A percentile compares a stretch with the other conserved stretches of the same genome.
These are phyloP conservation scores for Laburnicola sp. DNA, from an alignment of 2,329 filamentous ascomycete species.

Conservation along the genomic window DNA sequence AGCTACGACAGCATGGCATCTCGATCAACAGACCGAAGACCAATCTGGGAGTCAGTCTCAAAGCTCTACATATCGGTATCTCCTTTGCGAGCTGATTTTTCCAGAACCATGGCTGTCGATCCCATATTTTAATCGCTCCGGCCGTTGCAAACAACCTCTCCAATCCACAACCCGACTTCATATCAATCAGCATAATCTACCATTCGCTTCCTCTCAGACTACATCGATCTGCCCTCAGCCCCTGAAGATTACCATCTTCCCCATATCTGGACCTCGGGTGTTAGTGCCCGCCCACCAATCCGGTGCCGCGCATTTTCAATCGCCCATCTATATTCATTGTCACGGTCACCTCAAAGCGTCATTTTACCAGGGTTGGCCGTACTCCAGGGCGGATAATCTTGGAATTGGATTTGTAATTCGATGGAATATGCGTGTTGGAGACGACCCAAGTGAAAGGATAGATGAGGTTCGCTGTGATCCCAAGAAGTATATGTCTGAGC, in stretches of 20 bases:
- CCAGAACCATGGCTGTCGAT: constrained; percentile 6
- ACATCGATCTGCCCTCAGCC: neutral
- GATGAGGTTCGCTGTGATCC: neutral
- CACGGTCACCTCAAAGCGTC: neutral
- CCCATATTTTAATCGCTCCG: neutral
- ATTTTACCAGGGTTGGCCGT: neutral
- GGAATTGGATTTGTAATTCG: neutral
- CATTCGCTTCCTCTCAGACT: neutral
- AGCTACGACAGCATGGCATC: neutral
- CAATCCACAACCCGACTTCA: constrained; percentile 3
- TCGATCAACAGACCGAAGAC: neutral
- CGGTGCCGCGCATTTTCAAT: neutral
- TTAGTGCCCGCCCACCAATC: neutral
- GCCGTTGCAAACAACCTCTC: neutral
- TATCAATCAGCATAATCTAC: constrained; percentile 1
- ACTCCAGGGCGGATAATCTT: neutral
- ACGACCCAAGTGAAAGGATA: neutral
- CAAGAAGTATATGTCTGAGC: neutral
- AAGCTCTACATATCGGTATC: neutral
- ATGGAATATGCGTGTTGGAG: neutral
- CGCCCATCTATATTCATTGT: constrained; percentile 9
- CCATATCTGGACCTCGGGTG: neutral
- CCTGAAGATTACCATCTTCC: neutral
- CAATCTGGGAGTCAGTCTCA: neutral
- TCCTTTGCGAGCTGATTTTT: neutral